Evolutionary conservation across 129 eudicot species (phyloP).

Genomic region (Flaveria brownii): DNA sequence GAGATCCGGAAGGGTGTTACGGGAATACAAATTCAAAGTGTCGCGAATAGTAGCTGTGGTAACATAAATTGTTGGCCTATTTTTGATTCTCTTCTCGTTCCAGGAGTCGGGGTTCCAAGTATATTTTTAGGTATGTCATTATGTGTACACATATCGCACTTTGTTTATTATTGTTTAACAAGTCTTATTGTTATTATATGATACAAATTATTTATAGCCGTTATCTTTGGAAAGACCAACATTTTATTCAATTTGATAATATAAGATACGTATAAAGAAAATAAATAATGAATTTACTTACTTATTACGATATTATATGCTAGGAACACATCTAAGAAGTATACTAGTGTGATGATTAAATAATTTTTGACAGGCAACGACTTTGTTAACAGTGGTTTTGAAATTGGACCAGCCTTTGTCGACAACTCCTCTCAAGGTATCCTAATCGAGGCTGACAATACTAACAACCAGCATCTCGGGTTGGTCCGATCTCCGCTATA

Average conservation of each 20-base stretch:
- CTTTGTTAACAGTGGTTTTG: constrained; percentile 40
- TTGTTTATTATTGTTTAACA: no score
- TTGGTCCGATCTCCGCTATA: not conserved
- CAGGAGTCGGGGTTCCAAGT: not conserved
- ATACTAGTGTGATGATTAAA: not conserved
- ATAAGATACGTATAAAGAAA: no score
- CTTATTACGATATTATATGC: no score
- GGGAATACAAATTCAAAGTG: constrained; percentile 35
- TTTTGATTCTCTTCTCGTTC: constrained; percentile 28
- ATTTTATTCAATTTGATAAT: no score
- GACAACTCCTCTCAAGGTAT: constrained; percentile 43
- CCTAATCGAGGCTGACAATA: constrained; percentile 25
- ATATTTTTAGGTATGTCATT: constrained; percentile 27
- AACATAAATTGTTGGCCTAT: constrained; percentile 41
- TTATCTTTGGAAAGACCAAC: no score
- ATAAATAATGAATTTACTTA: no score
- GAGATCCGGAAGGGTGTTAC: constrained; percentile 13
- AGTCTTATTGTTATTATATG: no score
- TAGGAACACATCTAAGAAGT: no score
- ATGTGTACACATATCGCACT: no score
- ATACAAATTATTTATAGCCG: no score
- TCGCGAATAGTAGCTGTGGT: not conserved
- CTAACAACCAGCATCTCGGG: not conserved
- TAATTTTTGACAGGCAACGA: constrained; percentile 23
- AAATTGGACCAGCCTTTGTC: constrained; percentile 40